Evolutionary conservation across 768 basidiomycete species (phyloP).

Genomic region (Daedalea quercina): DNA sequence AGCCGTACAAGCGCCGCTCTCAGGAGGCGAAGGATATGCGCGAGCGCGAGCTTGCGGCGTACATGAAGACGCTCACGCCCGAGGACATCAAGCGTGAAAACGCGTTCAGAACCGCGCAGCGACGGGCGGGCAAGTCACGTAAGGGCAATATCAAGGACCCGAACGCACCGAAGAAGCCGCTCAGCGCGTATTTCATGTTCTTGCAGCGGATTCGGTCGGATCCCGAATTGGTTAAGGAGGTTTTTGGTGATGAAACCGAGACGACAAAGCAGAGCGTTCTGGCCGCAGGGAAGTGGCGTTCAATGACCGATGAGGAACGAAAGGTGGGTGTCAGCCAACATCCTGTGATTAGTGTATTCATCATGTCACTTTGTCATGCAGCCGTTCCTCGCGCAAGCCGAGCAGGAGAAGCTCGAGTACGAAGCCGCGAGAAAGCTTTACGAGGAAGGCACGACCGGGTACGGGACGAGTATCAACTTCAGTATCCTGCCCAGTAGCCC

Average conservation of each 20-base stretch:
- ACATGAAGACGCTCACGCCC: conserved; percentile 85
- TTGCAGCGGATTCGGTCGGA: conserved; percentile 84
- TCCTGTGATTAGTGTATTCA: conserved; percentile 1
- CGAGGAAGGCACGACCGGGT: conserved; percentile 71
- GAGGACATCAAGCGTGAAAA: conserved; percentile 96
- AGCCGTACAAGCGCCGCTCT: conserved; percentile 85
- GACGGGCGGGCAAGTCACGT: conserved; percentile 87
- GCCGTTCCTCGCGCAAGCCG: conserved; percentile 91
- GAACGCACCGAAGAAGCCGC: conserved; percentile 93
- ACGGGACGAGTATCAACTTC: conserved; percentile 74
- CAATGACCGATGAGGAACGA: conserved; percentile 89
- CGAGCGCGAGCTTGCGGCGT: conserved; percentile 74
- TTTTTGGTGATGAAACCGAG: conserved; percentile 88
- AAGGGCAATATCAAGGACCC: conserved; percentile 96
- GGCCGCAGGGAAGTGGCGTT: conserved; percentile 89
- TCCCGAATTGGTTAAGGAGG: conserved; percentile 61
- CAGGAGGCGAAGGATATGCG: conserved; percentile 79
- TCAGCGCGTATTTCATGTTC: conserved; percentile 94
- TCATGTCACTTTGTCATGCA: conserved; percentile 24
- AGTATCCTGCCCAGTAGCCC: conserved; percentile 69
- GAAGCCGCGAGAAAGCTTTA: conserved; percentile 81
- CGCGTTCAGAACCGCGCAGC: conserved; percentile 82
- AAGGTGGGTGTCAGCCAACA: conserved; percentile 47
- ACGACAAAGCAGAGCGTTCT: conserved; percentile 93
- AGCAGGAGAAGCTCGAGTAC: conserved; percentile 93